These are phyloP conservation scores for Pleurotus giganteus DNA, from an alignment of 768 basidiomycete genomes.

Conservation along the genomic window DNA sequence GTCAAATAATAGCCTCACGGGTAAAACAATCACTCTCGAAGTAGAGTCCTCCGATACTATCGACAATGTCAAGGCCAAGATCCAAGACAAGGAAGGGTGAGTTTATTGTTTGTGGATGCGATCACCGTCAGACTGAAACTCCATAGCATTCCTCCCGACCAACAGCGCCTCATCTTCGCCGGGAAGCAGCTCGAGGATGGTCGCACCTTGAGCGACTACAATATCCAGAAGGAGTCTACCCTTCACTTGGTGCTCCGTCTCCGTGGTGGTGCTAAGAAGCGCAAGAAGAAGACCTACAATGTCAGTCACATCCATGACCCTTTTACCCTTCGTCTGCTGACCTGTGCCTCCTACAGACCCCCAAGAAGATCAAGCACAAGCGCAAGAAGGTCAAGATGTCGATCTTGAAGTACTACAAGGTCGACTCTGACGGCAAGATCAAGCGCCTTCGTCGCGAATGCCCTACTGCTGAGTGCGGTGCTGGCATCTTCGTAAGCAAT, in stretches of 20 bases:
- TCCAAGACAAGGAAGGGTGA: slow-evolving; percentile 96
- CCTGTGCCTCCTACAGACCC: slow-evolving; percentile 53
- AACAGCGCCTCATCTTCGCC: slow-evolving; percentile 98
- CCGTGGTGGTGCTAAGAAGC: slow-evolving; percentile 99
- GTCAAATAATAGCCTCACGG: slow-evolving; percentile 75
- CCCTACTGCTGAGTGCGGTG: slow-evolving; percentile 79
- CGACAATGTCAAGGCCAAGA: slow-evolving; percentile 97
- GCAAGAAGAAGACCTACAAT: slow-evolving; percentile 99
- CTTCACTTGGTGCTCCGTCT: slow-evolving; percentile 97
- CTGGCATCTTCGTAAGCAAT: slow-evolving; percentile 75
- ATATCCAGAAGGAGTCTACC: slow-evolving; percentile 99
- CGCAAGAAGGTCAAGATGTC: slow-evolving; percentile 99
- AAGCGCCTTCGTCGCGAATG: slow-evolving; percentile 99
- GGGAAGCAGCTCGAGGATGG: slow-evolving; percentile 99
- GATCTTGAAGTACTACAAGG: slow-evolving; percentile 99
- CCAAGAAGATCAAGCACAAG: slow-evolving; percentile 99
- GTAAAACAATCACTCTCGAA: slow-evolving; percentile 98
- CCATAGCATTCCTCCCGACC: slow-evolving; percentile 82
- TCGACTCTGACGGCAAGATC: slow-evolving; percentile 99
- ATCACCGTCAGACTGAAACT: slow-evolving; percentile 8
- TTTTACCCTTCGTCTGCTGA: background rate
- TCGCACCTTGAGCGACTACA: slow-evolving; percentile 91
- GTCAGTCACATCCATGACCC: slow-evolving; percentile 39
- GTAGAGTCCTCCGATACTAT: slow-evolving; percentile 97
- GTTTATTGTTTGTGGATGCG: slow-evolving; percentile 20